Evolutionary conservation across 805 yeast species (phyloP), one percentile per base, ranked within the genome.

Genomic region (Yarrowia yakushimensis): DNA sequence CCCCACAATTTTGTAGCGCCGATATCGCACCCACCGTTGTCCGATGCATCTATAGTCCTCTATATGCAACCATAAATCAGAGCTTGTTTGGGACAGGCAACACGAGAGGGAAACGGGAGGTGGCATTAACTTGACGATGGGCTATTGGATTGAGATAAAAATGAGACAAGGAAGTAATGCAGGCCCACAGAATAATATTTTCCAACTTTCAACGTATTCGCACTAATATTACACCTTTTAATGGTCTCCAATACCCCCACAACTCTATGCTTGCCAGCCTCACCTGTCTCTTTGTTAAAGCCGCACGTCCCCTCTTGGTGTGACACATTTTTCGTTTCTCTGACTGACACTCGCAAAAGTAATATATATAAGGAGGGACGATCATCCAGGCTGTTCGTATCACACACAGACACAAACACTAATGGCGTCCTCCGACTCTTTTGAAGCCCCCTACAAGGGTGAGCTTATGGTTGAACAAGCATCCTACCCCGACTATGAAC

Each of bases 361-460:
- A 30, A 5, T 3, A 20, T 42, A 41, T 41, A 42, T 42, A 42
- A 42, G 46, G n/a, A 42, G 46, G 5, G 12, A 17, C 6, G 8
- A 4, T 25, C 27, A 4, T 25, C 27, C 27, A 25, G 8, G 8
- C 4, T 25, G 27, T n/a, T n/a, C 27, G 8, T 5, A 25, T 25
- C 17, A 33, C 15, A 12, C 12, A 12, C 3, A 28, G 27, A 8
- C 36, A 12, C 33, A 25, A 11, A 2, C 4, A 12, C 28, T 20
- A 15, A 52, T 52, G 59, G 10, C 59, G 8, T 52, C 59, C 12
- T 52, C 59, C 1, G 59, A 36, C 59, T 52, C 59, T 12, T 52
- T 52, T n/a, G 59, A 52, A 34, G 43, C 59, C 11, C 59, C 59
- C 43, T 34, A 52, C 42, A 52, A 52, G 43, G 34, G 43, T 8